Evolutionary conservation across 2,329 filamentous ascomycete genomes (phyloP).

Genomic region (Nothopassalora personata): DNA sequence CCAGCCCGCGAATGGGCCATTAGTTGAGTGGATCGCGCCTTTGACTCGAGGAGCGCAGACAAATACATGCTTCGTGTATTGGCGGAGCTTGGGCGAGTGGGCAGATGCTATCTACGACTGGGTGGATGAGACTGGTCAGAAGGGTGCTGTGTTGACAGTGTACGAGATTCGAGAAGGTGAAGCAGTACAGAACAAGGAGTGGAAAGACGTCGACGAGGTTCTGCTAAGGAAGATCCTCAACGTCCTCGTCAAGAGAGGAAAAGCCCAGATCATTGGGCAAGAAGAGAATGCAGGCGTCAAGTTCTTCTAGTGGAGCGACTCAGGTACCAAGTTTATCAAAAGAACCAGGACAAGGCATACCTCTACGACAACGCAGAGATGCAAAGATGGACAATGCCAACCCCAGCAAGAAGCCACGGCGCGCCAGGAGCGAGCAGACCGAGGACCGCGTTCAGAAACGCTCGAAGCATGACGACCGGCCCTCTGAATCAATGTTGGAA

Average conservation of each 20-base stretch:
- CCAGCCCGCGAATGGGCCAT: constrained; percentile 47
- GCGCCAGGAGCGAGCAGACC: background rate
- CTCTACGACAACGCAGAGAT: background rate
- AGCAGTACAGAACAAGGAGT: constrained; percentile 51
- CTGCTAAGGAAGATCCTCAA: constrained; percentile 73
- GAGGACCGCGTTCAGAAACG: background rate
- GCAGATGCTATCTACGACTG: constrained; percentile 70
- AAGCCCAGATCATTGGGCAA: constrained; percentile 86
- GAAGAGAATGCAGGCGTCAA: constrained; percentile 90
- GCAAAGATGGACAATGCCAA: background rate
- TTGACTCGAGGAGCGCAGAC: constrained; percentile 37
- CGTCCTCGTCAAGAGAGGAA: constrained; percentile 80
- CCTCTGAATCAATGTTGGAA: background rate
- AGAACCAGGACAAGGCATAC: background rate
- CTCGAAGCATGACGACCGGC: background rate
- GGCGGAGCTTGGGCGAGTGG: constrained; percentile 88
- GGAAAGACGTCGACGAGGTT: constrained; percentile 63
- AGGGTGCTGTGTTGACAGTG: constrained; percentile 79
- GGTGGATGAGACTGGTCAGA: constrained; percentile 82
- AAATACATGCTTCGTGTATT: constrained; percentile 69
- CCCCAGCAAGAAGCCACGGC: background rate
- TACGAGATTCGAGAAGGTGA: constrained; percentile 93
- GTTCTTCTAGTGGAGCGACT: constrained; percentile 65
- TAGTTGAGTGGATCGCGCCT: constrained; percentile 55
- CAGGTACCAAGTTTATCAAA: background rate